These are phyloP conservation scores for Collybia nuda DNA, from an alignment of 768 basidiomycete genomes.

Conservation along the genomic window DNA sequence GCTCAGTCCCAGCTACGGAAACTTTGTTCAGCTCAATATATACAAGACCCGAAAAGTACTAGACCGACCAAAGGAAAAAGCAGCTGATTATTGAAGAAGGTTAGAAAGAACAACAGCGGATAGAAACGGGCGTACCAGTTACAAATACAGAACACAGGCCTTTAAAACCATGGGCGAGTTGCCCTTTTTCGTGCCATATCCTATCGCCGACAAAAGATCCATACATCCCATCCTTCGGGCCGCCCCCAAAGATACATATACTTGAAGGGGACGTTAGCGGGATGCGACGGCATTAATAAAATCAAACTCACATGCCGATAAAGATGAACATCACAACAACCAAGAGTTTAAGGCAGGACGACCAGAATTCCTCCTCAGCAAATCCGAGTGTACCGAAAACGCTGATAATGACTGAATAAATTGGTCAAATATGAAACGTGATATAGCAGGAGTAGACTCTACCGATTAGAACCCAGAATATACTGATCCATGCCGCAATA, in stretches of 20 bases:
- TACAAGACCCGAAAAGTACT: too few species aligned
- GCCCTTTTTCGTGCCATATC: slow-evolving; percentile 36
- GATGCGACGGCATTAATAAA: neutral
- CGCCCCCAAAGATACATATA: slow-evolving; percentile 40
- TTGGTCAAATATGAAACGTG: neutral
- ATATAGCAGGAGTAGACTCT: neutral
- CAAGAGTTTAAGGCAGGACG: slow-evolving; percentile 43
- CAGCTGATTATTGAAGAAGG: slow-evolving; percentile 14
- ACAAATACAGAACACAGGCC: slow-evolving; percentile 47
- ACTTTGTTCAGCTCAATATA: neutral
- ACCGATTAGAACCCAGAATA: slow-evolving; percentile 43
- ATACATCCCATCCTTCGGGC: slow-evolving; percentile 35
- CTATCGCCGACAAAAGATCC: slow-evolving; percentile 34
- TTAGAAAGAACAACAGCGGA: neutral
- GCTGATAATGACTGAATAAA: slow-evolving; percentile 30
- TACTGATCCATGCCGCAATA: slow-evolving; percentile 44
- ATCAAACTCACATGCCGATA: slow-evolving; percentile 37
- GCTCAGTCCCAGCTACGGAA: slow-evolving; percentile 28
- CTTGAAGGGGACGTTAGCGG: slow-evolving; percentile 14
- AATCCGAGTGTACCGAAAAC: slow-evolving; percentile 45
- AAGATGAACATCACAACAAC: slow-evolving; percentile 45
- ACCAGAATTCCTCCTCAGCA: slow-evolving; percentile 50
- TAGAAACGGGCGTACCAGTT: slow-evolving; percentile 23
- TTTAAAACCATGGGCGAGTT: slow-evolving; percentile 44
- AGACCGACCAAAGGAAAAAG: slow-evolving; percentile 37